Conservation (phyloP, 306 rosid genomes). For the Glycine latifolia region DNA sequence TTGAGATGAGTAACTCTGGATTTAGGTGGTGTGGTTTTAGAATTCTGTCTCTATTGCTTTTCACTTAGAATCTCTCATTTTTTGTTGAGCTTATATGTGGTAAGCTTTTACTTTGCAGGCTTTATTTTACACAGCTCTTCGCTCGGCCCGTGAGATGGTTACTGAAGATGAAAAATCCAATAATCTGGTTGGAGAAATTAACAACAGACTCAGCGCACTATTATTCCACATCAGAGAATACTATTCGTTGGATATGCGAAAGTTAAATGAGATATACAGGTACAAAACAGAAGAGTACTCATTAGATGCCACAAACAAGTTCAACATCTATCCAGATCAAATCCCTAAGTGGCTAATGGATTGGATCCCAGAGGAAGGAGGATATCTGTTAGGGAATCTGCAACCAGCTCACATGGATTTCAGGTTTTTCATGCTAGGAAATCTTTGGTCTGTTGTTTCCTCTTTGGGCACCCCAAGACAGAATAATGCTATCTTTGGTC, state of each 20-base stretch:
- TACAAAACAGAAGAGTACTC: constrained; percentile 98
- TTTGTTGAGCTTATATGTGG: too few species aligned
- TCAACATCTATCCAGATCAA: constrained; percentile 97
- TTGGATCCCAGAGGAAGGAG: constrained; percentile 96
- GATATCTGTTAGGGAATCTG: constrained; percentile 86
- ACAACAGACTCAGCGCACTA: constrained; percentile 87
- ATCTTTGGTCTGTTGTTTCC: constrained; percentile 90
- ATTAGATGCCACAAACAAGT: constrained; percentile 85
- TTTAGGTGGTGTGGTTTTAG: not conserved
- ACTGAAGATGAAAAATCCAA: constrained; percentile 66
- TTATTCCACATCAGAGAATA: constrained; percentile 95
- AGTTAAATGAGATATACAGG: constrained; percentile 91
- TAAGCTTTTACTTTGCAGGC: constrained; percentile 60
- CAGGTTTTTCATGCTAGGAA: constrained; percentile 94
- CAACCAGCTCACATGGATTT: constrained; percentile 99
- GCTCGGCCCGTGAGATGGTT: constrained; percentile 87
- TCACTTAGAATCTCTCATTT: too few species aligned
- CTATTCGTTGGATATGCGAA: constrained; percentile 91
- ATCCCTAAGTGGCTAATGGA: constrained; percentile 94
- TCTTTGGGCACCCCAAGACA: constrained; percentile 94
- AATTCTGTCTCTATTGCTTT: not conserved
- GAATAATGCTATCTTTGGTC: constrained; percentile 69
- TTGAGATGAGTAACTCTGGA: not conserved
- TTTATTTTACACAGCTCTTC: constrained; percentile 90
- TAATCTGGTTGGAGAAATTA: constrained; percentile 76